These are phyloP conservation scores for Trichosporon sp. DNA, from an alignment of 1,284 basidiomycete genomes.

Conservation along the genomic window DNA sequence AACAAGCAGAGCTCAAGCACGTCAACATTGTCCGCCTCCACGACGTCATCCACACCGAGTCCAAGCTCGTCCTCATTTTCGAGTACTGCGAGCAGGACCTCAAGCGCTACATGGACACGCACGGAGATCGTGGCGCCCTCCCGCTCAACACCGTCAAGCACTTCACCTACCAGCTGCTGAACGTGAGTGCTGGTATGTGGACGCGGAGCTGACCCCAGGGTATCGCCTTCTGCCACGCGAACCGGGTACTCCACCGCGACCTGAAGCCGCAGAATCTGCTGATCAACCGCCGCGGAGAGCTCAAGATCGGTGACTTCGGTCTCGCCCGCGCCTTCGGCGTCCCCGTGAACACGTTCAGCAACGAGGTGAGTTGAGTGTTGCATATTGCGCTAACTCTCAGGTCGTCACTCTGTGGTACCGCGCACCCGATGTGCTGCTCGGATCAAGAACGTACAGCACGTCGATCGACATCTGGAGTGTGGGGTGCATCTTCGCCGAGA, in stretches of 20 bases:
- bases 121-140: slow-evolving; percentile 64
- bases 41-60: slow-evolving; percentile 95
- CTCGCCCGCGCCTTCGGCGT: slow-evolving; percentile 96
- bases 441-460: slow-evolving; percentile 92
- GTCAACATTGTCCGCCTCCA: slow-evolving; percentile 91
- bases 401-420: slow-evolving; percentile 99
- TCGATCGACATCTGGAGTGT: slow-evolving; percentile 99
- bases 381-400: slow-evolving; percentile 51
- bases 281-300: slow-evolving; percentile 82
- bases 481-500: slow-evolving; percentile 58
- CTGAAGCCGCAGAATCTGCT: slow-evolving; percentile 97
- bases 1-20: slow-evolving; percentile 71
- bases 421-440: slow-evolving; percentile 92
- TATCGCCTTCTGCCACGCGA: slow-evolving; percentile 90
- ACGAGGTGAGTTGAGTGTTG: slow-evolving; percentile 64
- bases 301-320: slow-evolving; percentile 94
- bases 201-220: slow-evolving; percentile 53
- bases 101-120: slow-evolving; percentile 91
- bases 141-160: slow-evolving; percentile 72
- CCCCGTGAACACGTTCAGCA: slow-evolving; percentile 94
- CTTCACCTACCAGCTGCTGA: slow-evolving; percentile 49
- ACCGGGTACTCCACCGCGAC: slow-evolving; percentile 93
- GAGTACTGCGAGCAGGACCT: slow-evolving; percentile 68
- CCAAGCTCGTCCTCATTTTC: slow-evolving; percentile 94
- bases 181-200: slow-evolving; percentile 22